Percentiles rank a stretch among this genome's conserved stretches.
phyloP scores from a whole-genome alignment of 768 basidiomycete species.

The Tephrocybe sp. region DNA sequence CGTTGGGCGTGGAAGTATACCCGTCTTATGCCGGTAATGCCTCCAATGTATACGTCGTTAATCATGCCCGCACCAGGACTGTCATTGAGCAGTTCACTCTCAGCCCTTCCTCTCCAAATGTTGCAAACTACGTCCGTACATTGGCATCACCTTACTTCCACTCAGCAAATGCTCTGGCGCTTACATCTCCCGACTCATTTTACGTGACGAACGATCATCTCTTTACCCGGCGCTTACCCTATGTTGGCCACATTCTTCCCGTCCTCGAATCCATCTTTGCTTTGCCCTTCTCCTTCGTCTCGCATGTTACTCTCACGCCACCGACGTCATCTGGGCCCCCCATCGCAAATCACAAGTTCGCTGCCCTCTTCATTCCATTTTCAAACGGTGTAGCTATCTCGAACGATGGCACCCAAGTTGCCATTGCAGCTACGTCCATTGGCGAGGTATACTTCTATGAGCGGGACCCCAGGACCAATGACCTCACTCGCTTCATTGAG shows the following conservation, averaged over 20 bases:
- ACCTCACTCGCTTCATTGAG: slow-evolving; percentile 34
- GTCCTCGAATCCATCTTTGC: slow-evolving; percentile 52
- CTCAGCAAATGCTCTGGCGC: slow-evolving; percentile 64
- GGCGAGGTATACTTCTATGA: slow-evolving; percentile 49
- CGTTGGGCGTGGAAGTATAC: slow-evolving; percentile 61
- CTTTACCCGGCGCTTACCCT: slow-evolving; percentile 58
- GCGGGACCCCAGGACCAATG: slow-evolving; percentile 43
- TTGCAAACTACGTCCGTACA: slow-evolving; percentile 57
- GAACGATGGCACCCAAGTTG: slow-evolving; percentile 45
- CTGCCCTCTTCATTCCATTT: slow-evolving; percentile 54
- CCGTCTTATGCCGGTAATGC: slow-evolving; percentile 45
- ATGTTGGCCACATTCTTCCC: slow-evolving; percentile 49
- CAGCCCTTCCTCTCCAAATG: slow-evolving; percentile 37
- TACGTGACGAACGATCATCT: slow-evolving; percentile 74
- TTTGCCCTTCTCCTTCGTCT: slow-evolving; percentile 59
- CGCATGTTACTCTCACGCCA: slow-evolving; percentile 47
- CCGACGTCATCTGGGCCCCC: slow-evolving; percentile 17
- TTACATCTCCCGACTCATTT: slow-evolving; percentile 65
- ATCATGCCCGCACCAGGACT: slow-evolving; percentile 61
- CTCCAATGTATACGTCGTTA: slow-evolving; percentile 63
- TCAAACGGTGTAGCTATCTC: slow-evolving; percentile 70
- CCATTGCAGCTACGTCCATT: slow-evolving; percentile 53
- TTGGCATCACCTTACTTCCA: slow-evolving; percentile 56
- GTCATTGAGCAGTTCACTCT: slow-evolving; percentile 69
- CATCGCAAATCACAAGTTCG: slow-evolving; percentile 36